Base-by-base conservation (phyloP, 352 stramenopile species). In the Albugo laibachii region DNA sequence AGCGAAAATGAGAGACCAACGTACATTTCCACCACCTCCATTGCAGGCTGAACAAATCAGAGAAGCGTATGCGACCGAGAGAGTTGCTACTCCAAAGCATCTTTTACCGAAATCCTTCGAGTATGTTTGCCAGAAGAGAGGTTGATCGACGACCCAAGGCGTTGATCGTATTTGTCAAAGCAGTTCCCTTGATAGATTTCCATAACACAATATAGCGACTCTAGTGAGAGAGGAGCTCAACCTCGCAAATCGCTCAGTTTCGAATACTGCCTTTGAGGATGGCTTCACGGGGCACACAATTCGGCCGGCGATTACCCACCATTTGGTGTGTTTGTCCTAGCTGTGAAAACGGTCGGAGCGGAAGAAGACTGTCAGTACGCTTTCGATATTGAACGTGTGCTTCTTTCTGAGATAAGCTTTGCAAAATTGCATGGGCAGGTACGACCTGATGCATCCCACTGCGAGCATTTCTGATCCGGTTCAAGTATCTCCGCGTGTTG, bases 361-460 rank as follows among this genome's bases (percentile, higher is more conserved):
- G 83, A 44, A 83, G 83, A 13, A 80, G 69, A 20, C 67, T 65
- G 35, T 70, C 71, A 12, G 74, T 83, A 55, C 74, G 83, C 68
- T 86, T 86, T 42, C 83, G 63, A 55, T 83, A 86, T 47, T 82
- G 82, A 59, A 84, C 83, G 45, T 69, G 69, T 0, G 71, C 77
- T 45, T 86, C 74, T 52, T 86, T 72, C 11, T 72, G 74, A 37
- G 83, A 80, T 20, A 86, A 55, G 66, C 74, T 86, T 50, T 86
- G 71, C 5, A 86, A 51, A 43, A 86, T 68, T n/a, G 83, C 58
- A 42, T 86, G 74, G 24, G 71, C 67, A 19, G 71, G 66, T 41
- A 86, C 69, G 31, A 70, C 69, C 16, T 70, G 64, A 52, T 72
- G 63, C n/a, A 66, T 62, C 27, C 57, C 58, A 44, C 71, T 69